Evolutionary conservation across 345 rosid genomes (phyloP), one percentile per base, ranked within the genome.

Genomic region (Excoecaria agallocha): DNA sequence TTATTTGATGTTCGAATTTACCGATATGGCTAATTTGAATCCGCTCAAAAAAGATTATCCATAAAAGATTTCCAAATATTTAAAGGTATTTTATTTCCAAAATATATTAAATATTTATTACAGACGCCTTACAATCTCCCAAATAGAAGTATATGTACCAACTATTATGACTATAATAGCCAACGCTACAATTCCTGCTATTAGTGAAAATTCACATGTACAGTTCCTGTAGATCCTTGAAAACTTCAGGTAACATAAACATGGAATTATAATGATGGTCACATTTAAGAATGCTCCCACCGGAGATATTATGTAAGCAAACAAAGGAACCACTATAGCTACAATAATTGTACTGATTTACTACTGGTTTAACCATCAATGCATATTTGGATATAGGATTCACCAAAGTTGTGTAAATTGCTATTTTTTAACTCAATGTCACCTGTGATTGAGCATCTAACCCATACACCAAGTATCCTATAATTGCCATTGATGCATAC

Each of bases 401-500:
- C 13, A 76, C 57, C 49, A 80, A 38, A 1, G 76, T 75, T 3
- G 79, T 76, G 51, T 75, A 80, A 24, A 72, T 80, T 8, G 79
- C 76, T 13, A 79, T 19, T 66, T 48, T 75, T 35, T 76, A 59
- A 57, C 79, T 75, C 24, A 80, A 37, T 17, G 82, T 80, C 48
- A 80, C 24, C 59, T 80, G 82, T 2, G 82, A 80, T 37, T 75
- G 57, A 37, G 76, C 79, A 12, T 65, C 37, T 9, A 76, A 22
- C 2, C 82, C 82, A 2, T 71, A 80, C 83, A 76, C 72, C 12
- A 41, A 30, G 77, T 80, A 80, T 10, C 83, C 79, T n/a, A 80
- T 25, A 19, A 76, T 35, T 0, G 79, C 83, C 79, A 80, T 76
- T 30, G 76, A 71, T 59, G 83, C 83, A 35, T 80, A 75, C 50